Base-by-base conservation (phyloP, 1,139 yeast species). In the Pichia norvegensis region DNA sequence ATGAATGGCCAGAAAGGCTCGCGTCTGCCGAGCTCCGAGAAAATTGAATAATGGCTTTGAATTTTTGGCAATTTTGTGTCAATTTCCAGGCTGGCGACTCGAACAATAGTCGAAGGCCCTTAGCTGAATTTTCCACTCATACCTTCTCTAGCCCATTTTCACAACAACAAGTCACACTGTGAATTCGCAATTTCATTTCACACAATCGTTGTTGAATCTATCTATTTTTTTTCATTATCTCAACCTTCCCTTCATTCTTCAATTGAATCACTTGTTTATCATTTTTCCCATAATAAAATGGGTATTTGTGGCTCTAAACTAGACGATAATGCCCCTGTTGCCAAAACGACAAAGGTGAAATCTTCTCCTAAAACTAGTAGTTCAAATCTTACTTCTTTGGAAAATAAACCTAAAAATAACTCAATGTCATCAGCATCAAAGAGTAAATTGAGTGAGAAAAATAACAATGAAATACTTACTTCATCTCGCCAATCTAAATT, bases 261-360 rank as follows among this genome's bases (percentile, higher is more conserved):
- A 23, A 20, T 10, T n/a, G n/a, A 8, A 9, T 13, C 17, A 22
- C 25, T 8, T 10, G 4, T 10, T 14, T 36, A 23, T 11, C 4
- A 9, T 36, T 9, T 9, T 23, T 16, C 22, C 5, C 4, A 16
- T 11, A 10, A 19, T 10, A 39, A 9, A 22, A 64, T 64, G 67
- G 67, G 67, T n/a, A 43, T 57, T 27, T 59, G 63, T 42, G 61
- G 62, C 10, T 65, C 68, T 5, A 64, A 64, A 43, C 63, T 35
- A 20, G 7, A 16, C 29, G 31, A 37, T 7, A 29, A 7, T 9
- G 16, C 31, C 16, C 20, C 37, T 20, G n/a, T 20, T 27, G 31
- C 14, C n/a, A 27, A 27, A 10, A 27, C 11, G 31, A 27, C 31
- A 11, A 27, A 27, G 5, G 13, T 27, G 31, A 27, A 27, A 27